phyloP scores from a whole-genome alignment of 2,329 filamentous ascomycete genomes.

The Ceratocystis diversiconidia region DNA sequence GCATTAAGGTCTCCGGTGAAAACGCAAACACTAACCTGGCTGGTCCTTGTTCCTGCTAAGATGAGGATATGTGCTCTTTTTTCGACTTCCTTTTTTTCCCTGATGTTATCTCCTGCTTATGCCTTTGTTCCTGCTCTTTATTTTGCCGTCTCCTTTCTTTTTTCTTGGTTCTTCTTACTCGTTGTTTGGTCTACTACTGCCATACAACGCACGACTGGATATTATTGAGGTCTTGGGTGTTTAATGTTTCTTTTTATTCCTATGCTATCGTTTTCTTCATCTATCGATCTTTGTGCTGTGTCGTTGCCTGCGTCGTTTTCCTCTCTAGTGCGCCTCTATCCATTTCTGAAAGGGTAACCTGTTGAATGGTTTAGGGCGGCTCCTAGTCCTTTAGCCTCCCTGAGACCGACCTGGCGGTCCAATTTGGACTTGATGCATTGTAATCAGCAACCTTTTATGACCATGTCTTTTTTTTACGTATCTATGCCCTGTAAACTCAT shows the following conservation, averaged over 20 bases:
- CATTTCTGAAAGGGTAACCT: no score
- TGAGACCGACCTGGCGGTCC: no score
- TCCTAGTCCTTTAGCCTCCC: no score
- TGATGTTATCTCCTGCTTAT: neutral
- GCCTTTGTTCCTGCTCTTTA: constrained; percentile 1
- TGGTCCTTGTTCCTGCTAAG: constrained; percentile 44
- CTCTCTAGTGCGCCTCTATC: no score
- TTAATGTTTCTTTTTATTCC: constrained; percentile 9
- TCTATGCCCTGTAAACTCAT: neutral
- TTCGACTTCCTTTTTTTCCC: constrained; percentile 2
- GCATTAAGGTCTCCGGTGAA: constrained; percentile 43
- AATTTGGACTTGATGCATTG: no score
- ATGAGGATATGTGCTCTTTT: neutral
- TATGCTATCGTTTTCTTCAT: constrained; percentile 5
- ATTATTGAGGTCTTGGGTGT: constrained; percentile 11
- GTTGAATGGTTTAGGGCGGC: neutral
- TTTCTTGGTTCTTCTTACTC: constrained; percentile 11
- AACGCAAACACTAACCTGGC: constrained; percentile 42
- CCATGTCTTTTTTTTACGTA: neutral
- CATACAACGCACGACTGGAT: constrained; percentile 13
- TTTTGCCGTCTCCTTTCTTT: constrained; percentile 2
- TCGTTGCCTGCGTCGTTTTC: no score
- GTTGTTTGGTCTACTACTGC: neutral
- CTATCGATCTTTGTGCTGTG: neutral
- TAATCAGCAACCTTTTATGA: neutral